These are phyloP conservation scores for Bruguiera sexangula DNA, from an alignment of 345 rosid species.

Conservation along the genomic window DNA sequence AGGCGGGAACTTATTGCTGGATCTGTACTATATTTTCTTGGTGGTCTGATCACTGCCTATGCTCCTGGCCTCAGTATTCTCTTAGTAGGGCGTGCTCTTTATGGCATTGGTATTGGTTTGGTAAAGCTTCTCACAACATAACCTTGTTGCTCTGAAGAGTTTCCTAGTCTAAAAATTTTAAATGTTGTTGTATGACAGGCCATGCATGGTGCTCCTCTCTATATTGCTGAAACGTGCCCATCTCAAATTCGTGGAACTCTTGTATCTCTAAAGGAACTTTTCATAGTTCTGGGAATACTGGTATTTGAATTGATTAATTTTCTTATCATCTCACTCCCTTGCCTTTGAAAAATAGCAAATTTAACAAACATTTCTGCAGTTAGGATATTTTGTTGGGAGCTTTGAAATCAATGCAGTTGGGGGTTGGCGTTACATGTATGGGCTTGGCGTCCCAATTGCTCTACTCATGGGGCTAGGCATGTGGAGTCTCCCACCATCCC, in stretches of 20 bases:
- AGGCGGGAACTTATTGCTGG: slow-evolving; percentile 79
- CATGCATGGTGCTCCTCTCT: slow-evolving; percentile 98
- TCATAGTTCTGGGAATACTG: slow-evolving; percentile 92
- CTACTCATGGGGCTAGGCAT: slow-evolving; percentile 80
- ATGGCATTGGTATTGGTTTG: slow-evolving; percentile 88
- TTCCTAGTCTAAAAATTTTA: slow-evolving; percentile 1
- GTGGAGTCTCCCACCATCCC: slow-evolving; percentile 95
- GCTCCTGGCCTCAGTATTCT: slow-evolving; percentile 73
- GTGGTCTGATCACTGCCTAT: slow-evolving; percentile 54
- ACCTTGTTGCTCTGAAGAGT: not conserved
- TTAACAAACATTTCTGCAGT: slow-evolving; percentile 34
- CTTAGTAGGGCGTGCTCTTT: slow-evolving; percentile 73
- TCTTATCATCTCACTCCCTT: not conserved
- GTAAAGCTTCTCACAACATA: slow-evolving; percentile 45
- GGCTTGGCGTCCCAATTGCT: slow-evolving; percentile 63
- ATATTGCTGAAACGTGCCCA: slow-evolving; percentile 97
- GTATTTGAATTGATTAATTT: slow-evolving; percentile 32
- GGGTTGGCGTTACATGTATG: slow-evolving; percentile 97
- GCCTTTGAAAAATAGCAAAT: slow-evolving; percentile 10
- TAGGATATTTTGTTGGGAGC: slow-evolving; percentile 90
- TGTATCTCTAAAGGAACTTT: slow-evolving; percentile 83
- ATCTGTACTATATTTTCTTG: slow-evolving; percentile 55
- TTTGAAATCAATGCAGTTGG: slow-evolving; percentile 71
- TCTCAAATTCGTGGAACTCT: slow-evolving; percentile 96
- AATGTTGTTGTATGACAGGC: slow-evolving; percentile 50